Base-by-base conservation (phyloP, 257 asterid species). In the Solanum clarkiae region DNA sequence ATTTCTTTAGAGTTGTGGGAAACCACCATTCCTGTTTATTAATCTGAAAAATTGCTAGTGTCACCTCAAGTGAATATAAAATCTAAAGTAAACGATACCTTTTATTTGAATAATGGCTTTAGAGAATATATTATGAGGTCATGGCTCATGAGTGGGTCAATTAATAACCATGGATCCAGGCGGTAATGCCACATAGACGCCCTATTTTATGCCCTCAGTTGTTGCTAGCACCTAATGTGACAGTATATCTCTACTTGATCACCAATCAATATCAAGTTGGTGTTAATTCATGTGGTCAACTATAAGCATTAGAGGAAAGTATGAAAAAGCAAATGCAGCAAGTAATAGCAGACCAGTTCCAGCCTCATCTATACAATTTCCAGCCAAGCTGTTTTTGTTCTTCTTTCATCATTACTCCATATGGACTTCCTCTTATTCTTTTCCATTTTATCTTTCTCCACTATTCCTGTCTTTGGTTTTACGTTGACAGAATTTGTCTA, bases 81-180 rank as follows among this genome's bases (percentile, higher is more conserved):
- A 86, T 88, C 84, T 88, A 87, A 90, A 90, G 91, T 91, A 89
- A 90, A 88, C 93, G 87, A 85, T 71, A 69, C 57, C 84, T 82
- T 84, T 32, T 60, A 60, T 77, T 84, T 75, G 87, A 77, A 40
- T 63, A 15, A 74, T 26, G 88, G 80, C 65, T 84, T 59, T 60
- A 24, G 88, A 85, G 74, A 86, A 81, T 81, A 56, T 69, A 26
- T 24, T 54, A 53, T 53, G 83, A 86, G 83, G 81, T 91, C 68
- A 86, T 84, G 84, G 49, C 24, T 53, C 84, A 55, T 60, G 89
- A 81, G 85, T 84, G 80, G 77, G 77, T 86, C 87, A 85, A 55
- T 74, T 18, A 75, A 44, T 86, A 10, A 85, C 42, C 40, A 82
- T 84, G 74, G 66, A 75, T 84, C 79, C 69, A 80, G 83, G 65